Conservation (phyloP, 441 rosid species). For the Croton laevigatus region DNA sequence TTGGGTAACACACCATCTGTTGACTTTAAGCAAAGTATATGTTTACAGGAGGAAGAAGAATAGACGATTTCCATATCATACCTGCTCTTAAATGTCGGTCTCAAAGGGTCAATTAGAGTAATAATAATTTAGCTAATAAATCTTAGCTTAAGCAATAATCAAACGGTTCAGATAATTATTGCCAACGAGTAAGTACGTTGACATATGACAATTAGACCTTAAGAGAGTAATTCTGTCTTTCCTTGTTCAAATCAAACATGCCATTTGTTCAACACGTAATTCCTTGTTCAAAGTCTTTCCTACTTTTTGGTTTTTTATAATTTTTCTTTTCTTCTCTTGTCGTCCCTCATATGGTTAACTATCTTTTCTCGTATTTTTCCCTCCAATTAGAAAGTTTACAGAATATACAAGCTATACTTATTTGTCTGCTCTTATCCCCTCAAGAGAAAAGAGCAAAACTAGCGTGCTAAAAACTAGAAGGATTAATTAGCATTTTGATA, state of each 20-base stretch:
- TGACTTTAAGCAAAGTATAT: too few relatives aligned
- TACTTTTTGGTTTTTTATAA: neutral
- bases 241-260: conserved; percentile 3
- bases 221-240: neutral
- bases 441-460: too few relatives aligned
- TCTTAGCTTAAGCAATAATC: neutral
- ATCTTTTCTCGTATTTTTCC: neutral
- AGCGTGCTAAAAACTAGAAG: too few relatives aligned
- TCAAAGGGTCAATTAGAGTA: conserved; percentile 8
- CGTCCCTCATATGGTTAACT: neutral
- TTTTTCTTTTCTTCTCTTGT: neutral
- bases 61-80: neutral
- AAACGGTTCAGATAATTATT: conserved; percentile 18
- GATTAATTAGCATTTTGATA: too few relatives aligned
- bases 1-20: too few relatives aligned
- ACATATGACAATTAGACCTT: conserved; percentile 15
- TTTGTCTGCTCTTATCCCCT: too few relatives aligned
- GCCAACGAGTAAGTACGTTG: conserved; percentile 21
- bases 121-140: neutral
- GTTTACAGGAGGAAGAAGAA: too few relatives aligned
- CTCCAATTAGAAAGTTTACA: too few relatives aligned
- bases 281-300: conserved; percentile 15
- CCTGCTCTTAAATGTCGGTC: conserved; percentile 26
- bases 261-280: conserved; percentile 21
- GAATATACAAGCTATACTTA: conserved; percentile 2